Evolutionary conservation across 2,329 filamentous ascomycete species (phyloP).

Genomic region (Verticillium alfalfae): DNA sequence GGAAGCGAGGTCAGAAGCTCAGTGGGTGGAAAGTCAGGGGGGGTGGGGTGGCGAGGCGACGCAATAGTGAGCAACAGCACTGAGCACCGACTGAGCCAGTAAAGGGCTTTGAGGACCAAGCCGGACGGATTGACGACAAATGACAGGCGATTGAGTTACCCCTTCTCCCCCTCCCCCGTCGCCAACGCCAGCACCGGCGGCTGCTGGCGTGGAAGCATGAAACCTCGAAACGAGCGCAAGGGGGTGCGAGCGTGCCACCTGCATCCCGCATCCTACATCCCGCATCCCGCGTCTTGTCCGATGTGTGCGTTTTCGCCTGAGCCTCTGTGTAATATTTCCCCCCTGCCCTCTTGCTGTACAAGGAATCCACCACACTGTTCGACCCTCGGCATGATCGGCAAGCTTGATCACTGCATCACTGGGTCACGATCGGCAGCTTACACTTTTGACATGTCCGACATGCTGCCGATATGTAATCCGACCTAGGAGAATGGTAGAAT

Average conservation of each 20-base stretch:
- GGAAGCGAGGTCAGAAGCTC: background rate
- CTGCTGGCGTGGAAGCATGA: conserved; percentile 3
- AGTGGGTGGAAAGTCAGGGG: background rate
- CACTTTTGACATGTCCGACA: background rate
- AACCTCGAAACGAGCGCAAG: conserved; percentile 1
- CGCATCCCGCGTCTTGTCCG: background rate
- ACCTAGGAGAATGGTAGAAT: background rate
- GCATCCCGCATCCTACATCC: background rate
- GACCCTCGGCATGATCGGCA: background rate
- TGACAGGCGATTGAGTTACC: background rate
- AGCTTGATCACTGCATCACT: background rate
- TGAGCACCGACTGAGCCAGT: too few relatives aligned
- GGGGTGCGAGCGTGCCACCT: background rate
- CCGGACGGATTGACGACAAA: background rate
- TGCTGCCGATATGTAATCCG: background rate
- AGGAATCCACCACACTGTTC: background rate
- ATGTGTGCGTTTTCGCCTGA: background rate
- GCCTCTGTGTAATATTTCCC: too few relatives aligned
- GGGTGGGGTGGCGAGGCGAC: too few relatives aligned
- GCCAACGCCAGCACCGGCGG: background rate
- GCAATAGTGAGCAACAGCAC: background rate
- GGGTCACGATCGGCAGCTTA: background rate
- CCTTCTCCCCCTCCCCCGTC: background rate
- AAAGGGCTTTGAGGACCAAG: background rate
- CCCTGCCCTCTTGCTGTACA: too few relatives aligned